Conservation (phyloP, 1,139 yeast genomes). For the Yamadazyma siamensis region DNA sequence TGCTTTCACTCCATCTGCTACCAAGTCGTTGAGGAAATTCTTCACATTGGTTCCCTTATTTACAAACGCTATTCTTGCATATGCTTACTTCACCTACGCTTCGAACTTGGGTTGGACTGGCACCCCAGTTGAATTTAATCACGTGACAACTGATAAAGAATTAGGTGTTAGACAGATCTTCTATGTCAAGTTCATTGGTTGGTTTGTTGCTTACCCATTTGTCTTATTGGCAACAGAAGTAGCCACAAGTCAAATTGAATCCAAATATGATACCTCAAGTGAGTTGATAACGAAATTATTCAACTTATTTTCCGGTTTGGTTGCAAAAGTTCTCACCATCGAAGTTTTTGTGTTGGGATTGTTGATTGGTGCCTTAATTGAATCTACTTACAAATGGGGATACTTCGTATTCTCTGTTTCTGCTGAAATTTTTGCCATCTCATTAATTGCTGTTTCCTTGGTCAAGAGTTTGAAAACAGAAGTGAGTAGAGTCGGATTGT, state of each 20-base stretch:
- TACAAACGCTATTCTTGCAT: constrained; percentile 45
- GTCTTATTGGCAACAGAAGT: constrained; percentile 46
- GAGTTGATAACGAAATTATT: constrained; percentile 23
- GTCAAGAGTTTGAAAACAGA: constrained; percentile 12
- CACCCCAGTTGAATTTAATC: constrained; percentile 52
- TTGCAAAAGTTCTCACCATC: constrained; percentile 37
- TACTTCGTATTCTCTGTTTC: constrained; percentile 44
- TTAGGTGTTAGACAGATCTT: constrained; percentile 58
- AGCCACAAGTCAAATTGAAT: constrained; percentile 35
- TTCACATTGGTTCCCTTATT: constrained; percentile 46
- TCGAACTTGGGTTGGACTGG: constrained; percentile 65
- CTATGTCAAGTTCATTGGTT: constrained; percentile 63
- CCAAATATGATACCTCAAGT: constrained; percentile 14
- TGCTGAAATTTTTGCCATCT: constrained; percentile 37
- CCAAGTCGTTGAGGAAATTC: constrained; percentile 32
- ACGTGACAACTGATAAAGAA: constrained; percentile 35
- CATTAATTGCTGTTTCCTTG: constrained; percentile 19
- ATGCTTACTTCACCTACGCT: constrained; percentile 61
- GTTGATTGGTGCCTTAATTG: constrained; percentile 52
- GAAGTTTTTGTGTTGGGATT: constrained; percentile 52
- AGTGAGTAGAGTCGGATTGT: constrained; percentile 19
- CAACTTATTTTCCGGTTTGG: constrained; percentile 21
- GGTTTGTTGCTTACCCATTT: constrained; percentile 63
- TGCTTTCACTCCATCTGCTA: constrained; percentile 34
- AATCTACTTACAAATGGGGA: constrained; percentile 66